Conservation (phyloP, 495 filamentous ascomycete species). For the Aspergillus nidulans region DNA sequence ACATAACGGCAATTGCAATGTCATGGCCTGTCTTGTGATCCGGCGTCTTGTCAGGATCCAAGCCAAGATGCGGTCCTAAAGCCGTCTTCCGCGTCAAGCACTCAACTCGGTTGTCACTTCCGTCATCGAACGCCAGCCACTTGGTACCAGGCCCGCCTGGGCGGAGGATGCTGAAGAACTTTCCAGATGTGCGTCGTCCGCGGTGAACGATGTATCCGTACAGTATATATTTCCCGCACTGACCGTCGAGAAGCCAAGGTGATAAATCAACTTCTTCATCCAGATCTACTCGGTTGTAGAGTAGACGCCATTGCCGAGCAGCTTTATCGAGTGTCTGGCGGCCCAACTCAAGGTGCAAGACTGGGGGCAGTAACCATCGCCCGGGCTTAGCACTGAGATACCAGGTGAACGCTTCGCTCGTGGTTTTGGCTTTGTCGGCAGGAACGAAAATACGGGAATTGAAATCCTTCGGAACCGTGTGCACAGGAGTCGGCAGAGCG, state of each 20-base stretch:
- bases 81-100: conserved; percentile 56
- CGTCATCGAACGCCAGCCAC: conserved; percentile 59
- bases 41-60: conserved; percentile 30
- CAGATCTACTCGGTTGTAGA: conserved; percentile 52
- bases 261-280: conserved; percentile 50
- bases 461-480: conserved; percentile 36
- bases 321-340: conserved; percentile 52
- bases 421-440: conserved; percentile 33
- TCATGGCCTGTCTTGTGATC: conserved; percentile 51
- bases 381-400: conserved; percentile 35
- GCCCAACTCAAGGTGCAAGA: conserved; percentile 57
- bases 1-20: conserved; percentile 54
- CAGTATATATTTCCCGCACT: conserved; percentile 48
- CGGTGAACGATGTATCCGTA: conserved; percentile 61
- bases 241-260: conserved; percentile 28
- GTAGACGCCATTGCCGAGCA: conserved; percentile 53
- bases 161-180: conserved; percentile 59
- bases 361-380: conserved; percentile 39
- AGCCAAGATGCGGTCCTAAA: conserved; percentile 49
- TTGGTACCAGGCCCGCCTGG: conserved; percentile 52
- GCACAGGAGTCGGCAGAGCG: conserved; percentile 13
- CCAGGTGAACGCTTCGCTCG: conserved; percentile 25
- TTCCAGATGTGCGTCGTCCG: conserved; percentile 55
- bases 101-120: conserved; percentile 51
- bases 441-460: conserved; percentile 39